Evolutionary conservation across 305 asterid species (phyloP).

Genomic region (Salvia sclarea): DNA sequence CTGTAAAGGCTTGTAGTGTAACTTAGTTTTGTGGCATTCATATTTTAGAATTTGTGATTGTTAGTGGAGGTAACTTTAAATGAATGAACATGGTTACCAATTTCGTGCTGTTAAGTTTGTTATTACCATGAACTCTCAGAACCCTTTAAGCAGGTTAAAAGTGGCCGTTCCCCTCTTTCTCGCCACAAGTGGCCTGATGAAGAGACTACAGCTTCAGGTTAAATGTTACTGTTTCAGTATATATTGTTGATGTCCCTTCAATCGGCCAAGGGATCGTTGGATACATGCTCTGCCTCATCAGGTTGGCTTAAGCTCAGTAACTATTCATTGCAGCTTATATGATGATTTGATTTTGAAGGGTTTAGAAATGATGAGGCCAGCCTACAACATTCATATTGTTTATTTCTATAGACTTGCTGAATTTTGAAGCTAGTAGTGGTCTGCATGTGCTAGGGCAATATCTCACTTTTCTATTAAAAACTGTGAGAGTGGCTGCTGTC

Average conservation of each 20-base stretch:
- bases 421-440: slow-evolving; percentile 45
- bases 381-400: slow-evolving; percentile 31
- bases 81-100: not conserved
- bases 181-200: slow-evolving; percentile 1
- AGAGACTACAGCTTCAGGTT: slow-evolving; percentile 2
- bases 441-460: slow-evolving; percentile 46
- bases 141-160: not conserved
- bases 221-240: slow-evolving; percentile 7
- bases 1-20: not conserved
- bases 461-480: slow-evolving; percentile 33
- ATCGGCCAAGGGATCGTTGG: slow-evolving; percentile 19
- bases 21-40: not conserved
- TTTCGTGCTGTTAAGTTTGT: slow-evolving; percentile 18
- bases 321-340: slow-evolving; percentile 32
- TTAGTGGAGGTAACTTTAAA: not conserved
- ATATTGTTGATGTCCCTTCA: slow-evolving; percentile 33
- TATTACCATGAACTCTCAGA: slow-evolving; percentile 2
- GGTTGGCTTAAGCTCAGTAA: slow-evolving; percentile 20
- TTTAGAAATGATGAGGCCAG: slow-evolving; percentile 24
- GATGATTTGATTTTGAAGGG: slow-evolving; percentile 32
- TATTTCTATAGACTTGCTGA: slow-evolving; percentile 35
- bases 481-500: slow-evolving; percentile 41
- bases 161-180: not conserved
- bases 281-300: slow-evolving; percentile 32
- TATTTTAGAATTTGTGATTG: not conserved